Base-by-base conservation (phyloP, 1,284 basidiomycete species). In the Cryptococcus depauperatus region DNA sequence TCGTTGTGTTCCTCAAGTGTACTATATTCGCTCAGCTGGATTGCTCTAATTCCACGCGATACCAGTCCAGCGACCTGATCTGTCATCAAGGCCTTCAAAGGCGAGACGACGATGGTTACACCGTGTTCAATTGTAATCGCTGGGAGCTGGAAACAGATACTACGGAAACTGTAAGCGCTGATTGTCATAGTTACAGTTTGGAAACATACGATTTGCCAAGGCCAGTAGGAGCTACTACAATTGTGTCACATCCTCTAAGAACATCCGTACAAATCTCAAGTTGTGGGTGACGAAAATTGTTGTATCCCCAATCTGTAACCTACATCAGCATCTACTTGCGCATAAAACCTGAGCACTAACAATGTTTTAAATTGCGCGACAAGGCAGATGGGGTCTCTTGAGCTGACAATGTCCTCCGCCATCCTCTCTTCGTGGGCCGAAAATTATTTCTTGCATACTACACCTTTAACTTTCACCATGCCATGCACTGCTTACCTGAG, bases 161-260 rank as follows among this genome's bases (percentile, higher is more conserved):
- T 60, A 13, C 21, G 35, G 21, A 41, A 6, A 21, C 18, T 21
- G 29, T n/a, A n/a, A 23, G 26, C 22, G 19, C 27, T 21, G 19
- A 22, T 4, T n/a, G 37, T 23, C 19, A 37, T n/a, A n/a, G n/a
- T n/a, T 21, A 19, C 14, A 14, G 16, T 23, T 5, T n/a, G n/a
- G n/a, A 13, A 0, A 52, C 71, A 45, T 41, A 83, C 86, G 79
- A 68, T 54, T 91, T 91, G 23, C 87, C 87, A 77, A 89, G 82
- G 3, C 88, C 87, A 2, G 87, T 91, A 0, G 88, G 86, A 7
- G 87, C 87, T 3, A 90, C 76, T 5, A 90, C 84, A n/a, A 88
- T 76, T 5, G 88, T 78, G 68, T 88, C 84, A 14, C 68, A 56
- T 74, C 83, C 84, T 52, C 68, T 62, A 23, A 83, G 70, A 1